A percentile compares a stretch with the other conserved stretches of the same genome.
phyloP scores from a whole-genome alignment of 331 rosid genomes.

The Rhamnella rubrinervis region DNA sequence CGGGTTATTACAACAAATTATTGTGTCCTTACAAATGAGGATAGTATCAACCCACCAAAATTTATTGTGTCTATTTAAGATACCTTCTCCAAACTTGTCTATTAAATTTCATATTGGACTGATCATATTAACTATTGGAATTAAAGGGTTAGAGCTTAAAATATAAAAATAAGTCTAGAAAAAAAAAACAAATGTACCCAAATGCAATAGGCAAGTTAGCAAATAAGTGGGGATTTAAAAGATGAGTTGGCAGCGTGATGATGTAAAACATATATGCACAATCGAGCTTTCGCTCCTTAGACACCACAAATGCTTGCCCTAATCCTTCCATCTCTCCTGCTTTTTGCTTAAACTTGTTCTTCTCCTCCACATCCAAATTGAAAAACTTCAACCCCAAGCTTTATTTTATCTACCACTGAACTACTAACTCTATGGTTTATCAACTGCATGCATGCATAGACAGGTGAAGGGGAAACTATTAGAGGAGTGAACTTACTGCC shows the following conservation, averaged over 20 bases:
- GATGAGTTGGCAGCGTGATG: conserved; percentile 21
- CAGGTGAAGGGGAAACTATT: no score
- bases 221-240: conserved; percentile 41
- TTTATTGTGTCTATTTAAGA: no score
- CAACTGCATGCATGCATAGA: conserved; percentile 24
- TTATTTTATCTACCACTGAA: conserved; percentile 24
- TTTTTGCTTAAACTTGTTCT: conserved; percentile 28
- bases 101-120: no score
- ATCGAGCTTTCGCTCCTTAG: conserved; percentile 54
- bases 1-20: no score
- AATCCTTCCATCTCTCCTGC: conserved; percentile 38
- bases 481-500: no score
- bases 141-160: no score
- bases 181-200: conserved; percentile 33
- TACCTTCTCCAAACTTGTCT: no score
- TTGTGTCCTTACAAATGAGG: no score
- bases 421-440: conserved; percentile 49
- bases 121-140: no score
- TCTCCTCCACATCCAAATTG: conserved; percentile 33
- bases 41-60: no score
- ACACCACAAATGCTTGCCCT: conserved; percentile 47
- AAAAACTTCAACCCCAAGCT: no score
- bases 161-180: not conserved
- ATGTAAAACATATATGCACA: conserved; percentile 44
- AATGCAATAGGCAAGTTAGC: conserved; percentile 36